Evolutionary conservation across 2,329 filamentous ascomycete genomes (phyloP).

Genomic region (Scedosporium dehoogii): DNA sequence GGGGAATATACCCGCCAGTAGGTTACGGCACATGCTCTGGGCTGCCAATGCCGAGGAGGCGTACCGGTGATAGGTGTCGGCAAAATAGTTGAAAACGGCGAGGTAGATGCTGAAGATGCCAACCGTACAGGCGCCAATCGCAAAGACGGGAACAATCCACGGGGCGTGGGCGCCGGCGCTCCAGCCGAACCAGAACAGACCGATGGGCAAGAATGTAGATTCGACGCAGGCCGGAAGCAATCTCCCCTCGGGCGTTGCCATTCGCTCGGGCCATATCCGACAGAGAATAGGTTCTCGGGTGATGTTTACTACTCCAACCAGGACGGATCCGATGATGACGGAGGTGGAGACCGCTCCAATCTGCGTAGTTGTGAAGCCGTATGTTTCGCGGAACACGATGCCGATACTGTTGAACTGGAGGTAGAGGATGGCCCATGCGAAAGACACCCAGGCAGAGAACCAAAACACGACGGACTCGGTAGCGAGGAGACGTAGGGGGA

Average conservation of each 20-base stretch:
- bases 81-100: slow-evolving; percentile 59
- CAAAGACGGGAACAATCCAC: slow-evolving; percentile 56
- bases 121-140: slow-evolving; percentile 52
- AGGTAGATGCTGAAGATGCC: slow-evolving; percentile 61
- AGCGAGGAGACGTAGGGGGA: slow-evolving; percentile 33
- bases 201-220: slow-evolving; percentile 51
- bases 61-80: slow-evolving; percentile 57
- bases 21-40: slow-evolving; percentile 56
- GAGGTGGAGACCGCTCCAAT: slow-evolving; percentile 52
- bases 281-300: slow-evolving; percentile 47
- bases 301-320: slow-evolving; percentile 45
- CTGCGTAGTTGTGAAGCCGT: slow-evolving; percentile 50
- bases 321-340: slow-evolving; percentile 25
- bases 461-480: slow-evolving; percentile 53
- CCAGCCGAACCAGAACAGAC: slow-evolving; percentile 64
- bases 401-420: slow-evolving; percentile 48
- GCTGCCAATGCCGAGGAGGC: slow-evolving; percentile 57
- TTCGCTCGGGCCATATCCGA: slow-evolving; percentile 25
- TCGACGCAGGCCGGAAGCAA: slow-evolving; percentile 56
- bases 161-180: slow-evolving; percentile 38
- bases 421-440: slow-evolving; percentile 62
- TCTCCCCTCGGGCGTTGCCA: slow-evolving; percentile 43
- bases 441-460: slow-evolving; percentile 63
- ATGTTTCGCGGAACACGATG: slow-evolving; percentile 52
- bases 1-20: slow-evolving; percentile 55